Percentiles rank a stretch among this genome's conserved stretches.
phyloP scores from a whole-genome alignment of 306 rosid species.

The Malus domestica region ASM211411v1 NC_041802.1:32111501-32112000 shows the following conservation, averaged over 20 bases:
- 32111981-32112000: slow-evolving; percentile 82
- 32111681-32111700: slow-evolving; percentile 41
- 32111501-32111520: background rate
- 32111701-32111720: slow-evolving; percentile 81
- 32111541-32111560: background rate
- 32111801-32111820: background rate
- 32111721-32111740: slow-evolving; percentile 71
- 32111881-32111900: background rate
- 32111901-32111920: background rate
- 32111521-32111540: background rate
- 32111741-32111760: background rate
- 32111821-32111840: background rate
- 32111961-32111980: slow-evolving; percentile 67
- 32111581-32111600: slow-evolving; percentile 87
- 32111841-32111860: background rate
- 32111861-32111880: background rate
- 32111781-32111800: background rate
- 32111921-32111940: background rate
- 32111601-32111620: slow-evolving; percentile 86
- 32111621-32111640: slow-evolving; percentile 62
- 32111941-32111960: slow-evolving; percentile 89
- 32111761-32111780: background rate
- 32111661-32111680: slow-evolving; percentile 63
- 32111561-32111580: slow-evolving; percentile 21
- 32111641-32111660: slow-evolving; percentile 63